Base-by-base conservation (phyloP, 208 protist genomes). In the Leishmania tarentolae region DNA sequence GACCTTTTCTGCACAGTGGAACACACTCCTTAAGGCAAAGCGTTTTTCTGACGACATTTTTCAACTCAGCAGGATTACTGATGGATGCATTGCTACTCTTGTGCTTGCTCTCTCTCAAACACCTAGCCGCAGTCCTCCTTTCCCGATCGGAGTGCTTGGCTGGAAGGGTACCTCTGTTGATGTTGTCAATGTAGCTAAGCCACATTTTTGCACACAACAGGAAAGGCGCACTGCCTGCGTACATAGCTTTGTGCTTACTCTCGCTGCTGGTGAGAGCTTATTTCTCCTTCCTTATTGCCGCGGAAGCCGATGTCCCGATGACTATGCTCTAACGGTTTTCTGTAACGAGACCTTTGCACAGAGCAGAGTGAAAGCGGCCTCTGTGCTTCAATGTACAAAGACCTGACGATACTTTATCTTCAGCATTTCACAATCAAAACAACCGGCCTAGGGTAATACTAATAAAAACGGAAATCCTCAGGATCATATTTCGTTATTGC, bases 61-160 rank as follows among this genome's bases (percentile, higher is more conserved):
- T 11, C 82, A 72, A 42, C 78, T 95, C 66, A 42, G n/a, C 46
- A 93, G 87, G 76, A 76, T 66, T 15, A 82, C 70, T 21, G 63
- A 35, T 53, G 77, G 85, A 63, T 76, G 37, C 31, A 42, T 83
- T 19, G 70, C 77, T 1, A 76, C 84, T 56, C 19, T 90, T 24
- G 53, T 93, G 47, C 77, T 95, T 40, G 81, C 85, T 63, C 31
- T 95, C 35, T 88, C 86, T 56, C 91, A 95, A 83, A 59, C 70
- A 75, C 47, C 74, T 47, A 42, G 81, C n/a, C 44, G 76, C 44
- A 69, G 61, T 56, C 63, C 82, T 24, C 73, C 78, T 19, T 86
- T 86, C 81, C 82, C 82, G 17, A 47, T 82, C 24, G 82, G 82
- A 21, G 71, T 73, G 37, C 71, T 86, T 57, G 82, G 82, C 4